Percentiles rank a stretch among this genome's conserved stretches.
Evolutionary conservation across 2,329 filamentous ascomycete genomes (phyloP).

Genomic region (Trichoderma sp.): DNA sequence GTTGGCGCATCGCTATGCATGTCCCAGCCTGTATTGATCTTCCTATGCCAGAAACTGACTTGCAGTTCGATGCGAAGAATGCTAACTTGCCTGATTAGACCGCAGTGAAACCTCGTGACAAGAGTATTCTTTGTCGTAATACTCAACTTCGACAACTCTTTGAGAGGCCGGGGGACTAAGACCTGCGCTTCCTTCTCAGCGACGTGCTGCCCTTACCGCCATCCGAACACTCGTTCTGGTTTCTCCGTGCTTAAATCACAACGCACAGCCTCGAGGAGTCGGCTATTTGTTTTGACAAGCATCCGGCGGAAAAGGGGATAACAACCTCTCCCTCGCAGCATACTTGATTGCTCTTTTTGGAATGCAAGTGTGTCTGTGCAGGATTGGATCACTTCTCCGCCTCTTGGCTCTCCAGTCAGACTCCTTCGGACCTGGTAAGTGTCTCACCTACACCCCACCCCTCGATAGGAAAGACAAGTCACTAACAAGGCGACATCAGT

Average conservation of each 20-base stretch:
- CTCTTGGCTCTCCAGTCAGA: constrained; percentile 43
- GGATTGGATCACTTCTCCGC: constrained; percentile 43
- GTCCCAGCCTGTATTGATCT: constrained; percentile 19
- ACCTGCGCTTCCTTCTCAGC: neutral
- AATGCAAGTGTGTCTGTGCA: constrained; percentile 46
- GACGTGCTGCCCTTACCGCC: neutral
- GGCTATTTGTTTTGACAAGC: constrained; percentile 31
- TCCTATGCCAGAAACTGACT: neutral
- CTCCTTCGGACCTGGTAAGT: constrained; percentile 37
- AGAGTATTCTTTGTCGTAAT: constrained; percentile 1
- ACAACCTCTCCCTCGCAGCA: constrained; percentile 29
- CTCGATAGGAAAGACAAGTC: constrained; percentile 40
- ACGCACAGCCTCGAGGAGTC: neutral
- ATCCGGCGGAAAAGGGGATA: constrained; percentile 34
- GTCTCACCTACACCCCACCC: constrained; percentile 44
- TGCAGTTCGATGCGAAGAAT: constrained; percentile 23
- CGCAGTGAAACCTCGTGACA: constrained; percentile 19
- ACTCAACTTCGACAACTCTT: neutral
- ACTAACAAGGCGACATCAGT: constrained; percentile 40
- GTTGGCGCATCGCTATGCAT: constrained; percentile 24
- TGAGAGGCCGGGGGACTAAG: neutral
- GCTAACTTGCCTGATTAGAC: constrained; percentile 19
- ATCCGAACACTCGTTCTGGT: neutral
- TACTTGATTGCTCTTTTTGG: constrained; percentile 39
- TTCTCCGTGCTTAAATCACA: neutral